A percentile compares a stretch with the other conserved stretches of the same genome.
Evolutionary conservation across 176 grass and related monocot species (phyloP).

Genomic region (Carex parvula): DNA sequence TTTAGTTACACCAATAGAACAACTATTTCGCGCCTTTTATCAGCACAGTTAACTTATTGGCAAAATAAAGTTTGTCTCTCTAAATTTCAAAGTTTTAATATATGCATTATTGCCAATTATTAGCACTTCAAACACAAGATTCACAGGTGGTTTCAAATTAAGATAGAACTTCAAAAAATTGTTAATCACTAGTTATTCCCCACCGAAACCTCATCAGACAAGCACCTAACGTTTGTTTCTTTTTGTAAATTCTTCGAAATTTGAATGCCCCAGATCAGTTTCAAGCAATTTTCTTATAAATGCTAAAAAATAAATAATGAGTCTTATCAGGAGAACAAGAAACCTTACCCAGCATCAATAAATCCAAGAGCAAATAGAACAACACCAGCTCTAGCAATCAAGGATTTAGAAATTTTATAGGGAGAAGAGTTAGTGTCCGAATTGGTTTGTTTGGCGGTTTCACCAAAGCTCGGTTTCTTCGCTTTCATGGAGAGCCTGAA

Average conservation of each 20-base stretch:
- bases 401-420: constrained; percentile 28
- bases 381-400: constrained; percentile 42
- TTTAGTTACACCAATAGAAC: background rate
- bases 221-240: background rate
- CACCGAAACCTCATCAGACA: background rate
- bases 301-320: background rate
- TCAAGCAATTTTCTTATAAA: background rate
- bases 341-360: constrained; percentile 72
- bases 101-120: background rate
- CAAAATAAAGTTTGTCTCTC: background rate
- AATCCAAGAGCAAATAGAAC: constrained; percentile 73
- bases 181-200: background rate
- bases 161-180: background rate
- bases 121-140: background rate
- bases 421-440: constrained; percentile 12
- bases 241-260: background rate
- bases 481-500: constrained; percentile 4
- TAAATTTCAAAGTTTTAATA: background rate
- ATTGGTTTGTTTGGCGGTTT: background rate
- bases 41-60: background rate
- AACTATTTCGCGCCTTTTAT: background rate
- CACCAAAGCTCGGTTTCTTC: constrained; percentile 28
- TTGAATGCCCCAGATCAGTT: background rate
- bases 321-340: background rate
- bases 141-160: background rate